Conservation (phyloP, 495 filamentous ascomycete species). For the Chaetomium fimeti region DNA sequence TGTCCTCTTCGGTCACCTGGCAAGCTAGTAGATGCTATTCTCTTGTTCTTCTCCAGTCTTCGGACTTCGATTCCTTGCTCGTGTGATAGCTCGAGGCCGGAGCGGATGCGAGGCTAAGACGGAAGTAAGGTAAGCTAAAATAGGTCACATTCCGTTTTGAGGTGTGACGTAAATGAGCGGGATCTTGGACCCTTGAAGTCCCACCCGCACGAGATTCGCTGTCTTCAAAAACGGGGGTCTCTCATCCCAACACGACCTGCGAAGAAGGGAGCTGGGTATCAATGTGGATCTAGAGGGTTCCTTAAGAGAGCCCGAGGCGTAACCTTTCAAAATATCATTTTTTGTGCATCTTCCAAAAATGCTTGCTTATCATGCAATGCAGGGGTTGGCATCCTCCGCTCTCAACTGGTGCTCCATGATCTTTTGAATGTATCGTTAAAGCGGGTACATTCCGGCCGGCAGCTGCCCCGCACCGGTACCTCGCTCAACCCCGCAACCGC, state of each 20-base stretch:
- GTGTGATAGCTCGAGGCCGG: conserved; percentile 3
- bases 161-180: not conserved
- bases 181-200: not conserved
- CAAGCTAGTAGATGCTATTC: not conserved
- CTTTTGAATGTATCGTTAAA: conserved; percentile 5
- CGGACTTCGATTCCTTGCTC: conserved; percentile 1
- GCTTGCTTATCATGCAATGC: not conserved
- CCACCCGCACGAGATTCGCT: not conserved
- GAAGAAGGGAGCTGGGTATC: too few species aligned
- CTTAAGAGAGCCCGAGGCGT: not conserved
- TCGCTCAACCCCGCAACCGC: not conserved
- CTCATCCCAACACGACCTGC: not conserved
- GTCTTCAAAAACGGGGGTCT: not conserved
- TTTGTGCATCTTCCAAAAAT: not conserved
- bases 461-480: conserved; percentile 10
- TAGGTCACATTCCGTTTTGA: conserved; percentile 10
- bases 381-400: not conserved
- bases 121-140: not conserved
- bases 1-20: conserved; percentile 1
- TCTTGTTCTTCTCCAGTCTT: not conserved
- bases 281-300: too few species aligned
- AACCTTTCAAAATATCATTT: not conserved
- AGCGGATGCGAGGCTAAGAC: too few species aligned
- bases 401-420: not conserved
- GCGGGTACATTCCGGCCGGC: not conserved